These are phyloP conservation scores for Ogataea salicorniae DNA, from an alignment of 805 yeast genomes.

Conservation along the genomic window DNA sequence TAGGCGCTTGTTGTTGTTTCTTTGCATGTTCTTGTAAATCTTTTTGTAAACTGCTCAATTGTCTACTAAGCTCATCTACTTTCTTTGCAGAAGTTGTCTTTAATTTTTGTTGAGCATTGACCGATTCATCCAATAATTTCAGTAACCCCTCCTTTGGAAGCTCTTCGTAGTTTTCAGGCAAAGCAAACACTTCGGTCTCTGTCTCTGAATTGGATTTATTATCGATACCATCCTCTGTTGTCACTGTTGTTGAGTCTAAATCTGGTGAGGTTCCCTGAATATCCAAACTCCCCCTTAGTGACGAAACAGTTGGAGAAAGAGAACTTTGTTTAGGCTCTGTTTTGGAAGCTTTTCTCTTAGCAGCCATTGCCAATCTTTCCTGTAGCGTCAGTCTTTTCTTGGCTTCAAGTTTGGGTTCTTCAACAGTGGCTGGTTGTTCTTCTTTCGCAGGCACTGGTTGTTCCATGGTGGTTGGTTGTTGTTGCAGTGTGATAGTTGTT, in stretches of 20 bases:
- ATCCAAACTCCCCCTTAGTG: constrained; percentile 4
- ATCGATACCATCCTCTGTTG: not conserved
- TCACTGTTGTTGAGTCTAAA: not conserved
- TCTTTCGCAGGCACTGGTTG: not conserved
- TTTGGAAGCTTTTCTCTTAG: constrained; percentile 34
- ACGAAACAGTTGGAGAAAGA: not conserved
- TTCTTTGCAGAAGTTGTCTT: constrained; percentile 2
- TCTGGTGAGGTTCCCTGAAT: not conserved
- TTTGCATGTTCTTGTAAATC: constrained; percentile 11
- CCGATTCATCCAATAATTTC: constrained; percentile 6
- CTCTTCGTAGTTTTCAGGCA: constrained; percentile 11
- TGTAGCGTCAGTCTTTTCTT: constrained; percentile 70
- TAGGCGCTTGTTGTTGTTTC: constrained; percentile 4
- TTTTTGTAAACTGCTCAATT: constrained; percentile 27
- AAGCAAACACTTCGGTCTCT: constrained; percentile 1
- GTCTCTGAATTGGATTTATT: not conserved
- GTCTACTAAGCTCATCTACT: constrained; percentile 11
- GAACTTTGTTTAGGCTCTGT: not conserved
- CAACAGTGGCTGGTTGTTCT: not conserved
- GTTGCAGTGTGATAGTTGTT: too few species aligned
- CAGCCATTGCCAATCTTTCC: constrained; percentile 81
- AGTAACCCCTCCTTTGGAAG: constrained; percentile 12
- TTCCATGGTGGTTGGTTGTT: too few species aligned
- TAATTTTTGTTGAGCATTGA: constrained; percentile 2
- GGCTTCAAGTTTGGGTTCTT: constrained; percentile 14